Percentiles rank a stretch among this genome's conserved stretches.
phyloP scores from a whole-genome alignment of 2,329 filamentous ascomycete species.

The Claviceps citrina region DNA sequence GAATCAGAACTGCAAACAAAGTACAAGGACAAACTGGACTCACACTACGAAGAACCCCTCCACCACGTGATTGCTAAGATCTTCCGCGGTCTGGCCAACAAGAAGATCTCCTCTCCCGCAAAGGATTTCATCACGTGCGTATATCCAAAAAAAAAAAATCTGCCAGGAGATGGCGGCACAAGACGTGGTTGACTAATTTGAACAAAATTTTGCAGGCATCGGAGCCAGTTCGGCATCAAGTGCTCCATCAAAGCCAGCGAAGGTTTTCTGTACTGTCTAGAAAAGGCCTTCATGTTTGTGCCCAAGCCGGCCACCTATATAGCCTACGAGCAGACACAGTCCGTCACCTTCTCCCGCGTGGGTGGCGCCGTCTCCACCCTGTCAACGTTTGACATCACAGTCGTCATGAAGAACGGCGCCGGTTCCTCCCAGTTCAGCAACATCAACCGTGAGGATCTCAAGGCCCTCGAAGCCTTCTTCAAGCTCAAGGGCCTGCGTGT shows the following conservation, averaged over 20 bases:
- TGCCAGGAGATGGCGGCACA: too few relatives aligned
- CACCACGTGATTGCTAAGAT: slow-evolving; percentile 90
- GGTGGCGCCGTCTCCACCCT: slow-evolving; percentile 85
- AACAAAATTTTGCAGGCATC: slow-evolving; percentile 41
- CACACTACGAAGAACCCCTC: slow-evolving; percentile 85
- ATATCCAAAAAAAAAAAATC: too few relatives aligned
- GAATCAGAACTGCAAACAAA: slow-evolving; percentile 69
- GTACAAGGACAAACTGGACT: slow-evolving; percentile 78
- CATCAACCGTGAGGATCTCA: slow-evolving; percentile 96
- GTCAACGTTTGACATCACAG: slow-evolving; percentile 92
- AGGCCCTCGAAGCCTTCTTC: slow-evolving; percentile 94
- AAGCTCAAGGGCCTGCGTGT: slow-evolving; percentile 87
- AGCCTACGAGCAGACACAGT: slow-evolving; percentile 79
- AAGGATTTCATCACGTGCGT: slow-evolving; percentile 74
- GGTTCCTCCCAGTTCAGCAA: slow-evolving; percentile 95
- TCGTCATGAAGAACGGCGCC: slow-evolving; percentile 72
- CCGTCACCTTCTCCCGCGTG: slow-evolving; percentile 89
- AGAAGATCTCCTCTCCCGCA: slow-evolving; percentile 86
- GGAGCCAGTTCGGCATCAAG: slow-evolving; percentile 88
- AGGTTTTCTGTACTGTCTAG: slow-evolving; percentile 88
- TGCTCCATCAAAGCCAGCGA: slow-evolving; percentile 99
- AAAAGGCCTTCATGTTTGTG: slow-evolving; percentile 98
- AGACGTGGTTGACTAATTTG: too few relatives aligned
- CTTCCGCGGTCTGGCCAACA: slow-evolving; percentile 84
- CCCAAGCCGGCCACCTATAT: slow-evolving; percentile 97